Conservation (phyloP, 2,329 filamentous ascomycete genomes). For the Clonostachys byssicola region DNA sequence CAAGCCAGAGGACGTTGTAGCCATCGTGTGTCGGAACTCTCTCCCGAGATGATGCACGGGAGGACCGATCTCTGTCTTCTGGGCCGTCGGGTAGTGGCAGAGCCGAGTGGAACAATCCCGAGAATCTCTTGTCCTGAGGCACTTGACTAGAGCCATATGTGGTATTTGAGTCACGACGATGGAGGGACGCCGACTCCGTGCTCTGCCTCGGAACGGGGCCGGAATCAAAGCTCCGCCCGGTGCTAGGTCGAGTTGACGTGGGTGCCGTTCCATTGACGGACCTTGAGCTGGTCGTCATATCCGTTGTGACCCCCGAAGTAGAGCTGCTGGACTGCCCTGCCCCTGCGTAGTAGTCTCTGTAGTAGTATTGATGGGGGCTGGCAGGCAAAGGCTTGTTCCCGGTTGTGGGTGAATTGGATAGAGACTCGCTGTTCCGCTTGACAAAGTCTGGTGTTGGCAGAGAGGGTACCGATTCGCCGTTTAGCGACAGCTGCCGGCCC, state of each 20-base stretch:
- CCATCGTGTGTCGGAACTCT: constrained; percentile 46
- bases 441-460: constrained; percentile 64
- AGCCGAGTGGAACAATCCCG: constrained; percentile 81
- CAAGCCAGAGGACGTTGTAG: constrained; percentile 80
- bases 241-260: constrained; percentile 47
- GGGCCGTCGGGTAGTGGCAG: constrained; percentile 72
- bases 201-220: constrained; percentile 44
- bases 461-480: constrained; percentile 58
- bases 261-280: constrained; percentile 33
- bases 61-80: constrained; percentile 47
- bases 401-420: constrained; percentile 58
- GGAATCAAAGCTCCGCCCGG: constrained; percentile 57
- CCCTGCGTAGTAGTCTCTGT: constrained; percentile 47
- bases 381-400: constrained; percentile 23
- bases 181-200: constrained; percentile 41
- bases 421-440: constrained; percentile 62
- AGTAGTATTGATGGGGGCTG: constrained; percentile 51
- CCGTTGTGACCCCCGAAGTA: constrained; percentile 48
- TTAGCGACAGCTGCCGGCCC: constrained; percentile 55
- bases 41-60: constrained; percentile 57
- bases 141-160: constrained; percentile 45
- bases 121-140: constrained; percentile 52
- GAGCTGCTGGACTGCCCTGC: constrained; percentile 12
- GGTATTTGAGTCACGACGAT: constrained; percentile 50
- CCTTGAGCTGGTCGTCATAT: constrained; percentile 43